Percentiles rank a stretch among this genome's conserved stretches.
Evolutionary conservation across 345 rosid species (phyloP).

Genomic region (Cochlearia excelsa): DNA sequence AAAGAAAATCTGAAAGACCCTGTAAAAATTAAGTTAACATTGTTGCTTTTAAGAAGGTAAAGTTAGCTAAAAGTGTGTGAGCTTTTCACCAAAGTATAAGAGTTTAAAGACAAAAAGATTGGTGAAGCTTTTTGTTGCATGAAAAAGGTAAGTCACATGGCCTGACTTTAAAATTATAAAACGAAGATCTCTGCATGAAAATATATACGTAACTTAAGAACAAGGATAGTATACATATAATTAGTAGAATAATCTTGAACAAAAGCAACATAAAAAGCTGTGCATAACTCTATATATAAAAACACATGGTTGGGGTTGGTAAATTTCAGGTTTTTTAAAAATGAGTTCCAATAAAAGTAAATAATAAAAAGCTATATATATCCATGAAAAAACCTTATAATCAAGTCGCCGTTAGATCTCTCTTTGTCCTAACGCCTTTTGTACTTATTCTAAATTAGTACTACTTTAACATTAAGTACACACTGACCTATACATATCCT

Average conservation of each 20-base stretch:
- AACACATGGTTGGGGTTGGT: slow-evolving; percentile 47
- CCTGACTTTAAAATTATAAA: slow-evolving; percentile 29
- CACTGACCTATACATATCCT: slow-evolving; percentile 11
- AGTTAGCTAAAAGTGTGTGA: slow-evolving; percentile 30
- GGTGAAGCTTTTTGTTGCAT: slow-evolving; percentile 41
- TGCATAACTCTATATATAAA: slow-evolving; percentile 35
- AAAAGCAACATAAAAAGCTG: slow-evolving; percentile 40
- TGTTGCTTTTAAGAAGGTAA: slow-evolving; percentile 37
- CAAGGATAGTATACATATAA: slow-evolving; percentile 34
- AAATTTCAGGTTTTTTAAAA: slow-evolving; percentile 38
- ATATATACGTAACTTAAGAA: slow-evolving; percentile 41
- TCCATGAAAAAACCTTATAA: slow-evolving; percentile 32
- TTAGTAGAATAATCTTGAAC: slow-evolving; percentile 29
- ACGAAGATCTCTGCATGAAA: slow-evolving; percentile 43
- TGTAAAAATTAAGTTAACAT: slow-evolving; percentile 29
- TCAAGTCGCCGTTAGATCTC: slow-evolving; percentile 39
- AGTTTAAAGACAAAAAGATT: slow-evolving; percentile 34
- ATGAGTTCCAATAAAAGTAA: slow-evolving; percentile 37
- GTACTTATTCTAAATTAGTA: slow-evolving; percentile 32
- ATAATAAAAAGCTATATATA: slow-evolving; percentile 33
- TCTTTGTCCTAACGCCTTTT: slow-evolving; percentile 30
- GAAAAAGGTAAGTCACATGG: slow-evolving; percentile 45
- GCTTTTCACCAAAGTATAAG: slow-evolving; percentile 34
- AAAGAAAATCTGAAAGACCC: slow-evolving; percentile 32
- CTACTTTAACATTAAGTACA: slow-evolving; percentile 20